Percentiles rank a stretch among this genome's conserved stretches.
phyloP scores from a whole-genome alignment of 352 stramenopile genomes.

The Discostella stelligera region DNA sequence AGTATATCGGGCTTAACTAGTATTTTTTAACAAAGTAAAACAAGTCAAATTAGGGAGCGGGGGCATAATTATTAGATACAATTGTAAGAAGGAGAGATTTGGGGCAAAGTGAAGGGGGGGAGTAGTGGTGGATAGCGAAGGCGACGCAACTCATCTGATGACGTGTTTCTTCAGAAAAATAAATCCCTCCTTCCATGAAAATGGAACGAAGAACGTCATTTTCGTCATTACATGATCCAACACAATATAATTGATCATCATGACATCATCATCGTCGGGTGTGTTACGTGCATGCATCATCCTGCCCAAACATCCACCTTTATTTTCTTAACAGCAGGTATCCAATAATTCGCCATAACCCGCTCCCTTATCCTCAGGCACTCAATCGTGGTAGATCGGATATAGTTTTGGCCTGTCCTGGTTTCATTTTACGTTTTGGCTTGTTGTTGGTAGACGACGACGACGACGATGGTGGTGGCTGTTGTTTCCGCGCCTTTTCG shows the following conservation, averaged over 20 bases:
- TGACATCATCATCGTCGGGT: background rate
- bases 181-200: constrained; percentile 1
- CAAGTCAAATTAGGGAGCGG: background rate
- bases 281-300: no score
- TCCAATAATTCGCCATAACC: constrained; percentile 1
- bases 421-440: constrained; percentile 71
- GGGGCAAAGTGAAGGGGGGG: background rate
- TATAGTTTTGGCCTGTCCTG: constrained; percentile 76
- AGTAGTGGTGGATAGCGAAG: background rate
- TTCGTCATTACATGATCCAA: constrained; percentile 32
- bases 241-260: constrained; percentile 19
- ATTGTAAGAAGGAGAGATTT: background rate
- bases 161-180: constrained; percentile 3
- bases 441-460: constrained; percentile 18
- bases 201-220: background rate
- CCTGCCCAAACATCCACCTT: background rate
- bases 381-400: constrained; percentile 75
- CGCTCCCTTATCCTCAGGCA: constrained; percentile 80
- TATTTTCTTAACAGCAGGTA: background rate
- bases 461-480: background rate
- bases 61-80: constrained; percentile 4
- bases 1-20: background rate
- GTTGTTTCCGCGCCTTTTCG: constrained; percentile 63
- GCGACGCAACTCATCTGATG: background rate
- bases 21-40: background rate